Base-by-base conservation (phyloP, 2,329 filamentous ascomycete species). In the Rhynchosporium graminicola region DNA sequence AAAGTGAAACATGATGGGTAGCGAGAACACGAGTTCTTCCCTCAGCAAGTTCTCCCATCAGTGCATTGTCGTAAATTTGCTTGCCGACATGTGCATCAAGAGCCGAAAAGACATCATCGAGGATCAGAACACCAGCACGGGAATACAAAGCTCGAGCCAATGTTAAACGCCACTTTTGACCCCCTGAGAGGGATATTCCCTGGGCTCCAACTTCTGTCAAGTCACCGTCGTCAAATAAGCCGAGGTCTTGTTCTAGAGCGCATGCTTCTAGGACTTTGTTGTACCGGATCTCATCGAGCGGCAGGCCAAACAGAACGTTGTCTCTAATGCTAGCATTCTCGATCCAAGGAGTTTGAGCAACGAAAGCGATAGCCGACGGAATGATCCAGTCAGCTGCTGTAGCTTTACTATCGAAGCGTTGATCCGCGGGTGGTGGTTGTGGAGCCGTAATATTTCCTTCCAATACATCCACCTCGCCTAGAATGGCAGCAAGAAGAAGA, bases 51-150 rank as follows among this genome's bases (percentile, higher is more conserved):
- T 87, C 82, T 3, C 90, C 90, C 1, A 82, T 86, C 1, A 93
- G 78, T 62, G 88, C 91, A 63, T 90, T 82, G 64, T 92, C 87
- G 67, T 89, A 91, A 52, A 93, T 87, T 69, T 92, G 87, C 42
- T 87, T 84, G 8, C 90, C 90, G 50, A 92, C 90, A 71, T 92
- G 89, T 6, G 89, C 87, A 74, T 95, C 91, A 8, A 94, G 84
- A n/a, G 91, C 70, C 70, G 87, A 90, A 72, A 95, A 92, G 36
- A 93, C 89, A 71, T 95, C 91, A 73, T 95, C 91, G 70, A 94
- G 80, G n/a, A 94, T 78, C 3, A 95, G 78, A 56, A 92, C 86
- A 0, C 88, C 86, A 0, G 89, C 89, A 13, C 89, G 81, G 2
- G 89, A 92, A 75, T 94, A 94, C 29, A 94, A 79, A 1, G 90